Conservation (phyloP, 2,329 filamentous ascomycete species). For the Aspergillus tanneri region DNA sequence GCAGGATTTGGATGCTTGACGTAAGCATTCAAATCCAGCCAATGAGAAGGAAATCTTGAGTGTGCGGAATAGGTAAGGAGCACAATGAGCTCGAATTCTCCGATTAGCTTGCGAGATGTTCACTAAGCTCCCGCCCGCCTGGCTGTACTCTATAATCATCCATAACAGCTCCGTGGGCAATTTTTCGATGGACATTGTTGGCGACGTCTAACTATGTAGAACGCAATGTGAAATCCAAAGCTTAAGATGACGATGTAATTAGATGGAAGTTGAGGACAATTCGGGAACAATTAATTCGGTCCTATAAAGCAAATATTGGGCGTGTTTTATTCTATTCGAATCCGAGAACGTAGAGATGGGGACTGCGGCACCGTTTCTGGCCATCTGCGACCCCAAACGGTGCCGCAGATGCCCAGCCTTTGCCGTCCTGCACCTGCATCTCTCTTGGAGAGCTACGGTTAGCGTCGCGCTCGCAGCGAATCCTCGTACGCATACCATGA, state of each 20-base stretch:
- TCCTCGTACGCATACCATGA: background rate
- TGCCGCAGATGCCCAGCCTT: constrained; percentile 3
- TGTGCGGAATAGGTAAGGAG: constrained; percentile 2
- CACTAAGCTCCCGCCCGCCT: background rate
- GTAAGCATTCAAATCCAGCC: constrained; percentile 1
- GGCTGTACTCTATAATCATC: constrained; percentile 2
- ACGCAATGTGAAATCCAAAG: background rate
- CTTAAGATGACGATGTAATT: background rate
- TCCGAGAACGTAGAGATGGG: background rate
- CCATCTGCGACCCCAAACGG: no score
- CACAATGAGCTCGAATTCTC: constrained; percentile 3
- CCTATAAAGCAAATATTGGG: background rate
- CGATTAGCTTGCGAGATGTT: constrained; percentile 2
- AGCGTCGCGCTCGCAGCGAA: background rate
- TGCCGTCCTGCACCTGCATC: background rate
- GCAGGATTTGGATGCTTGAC: constrained; percentile 1
- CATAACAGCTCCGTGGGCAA: constrained; percentile 3
- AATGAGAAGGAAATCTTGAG: constrained; percentile 1
- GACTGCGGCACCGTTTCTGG: background rate
- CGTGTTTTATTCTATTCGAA: constrained; percentile 1
- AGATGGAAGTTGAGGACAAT: background rate
- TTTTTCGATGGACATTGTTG: constrained; percentile 1
- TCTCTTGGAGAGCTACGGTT: background rate
- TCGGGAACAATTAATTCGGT: background rate
- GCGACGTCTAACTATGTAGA: background rate